These are phyloP conservation scores for Neofusicoccum parvum DNA, from an alignment of 2,329 filamentous ascomycete genomes.

Conservation along the genomic window DNA sequence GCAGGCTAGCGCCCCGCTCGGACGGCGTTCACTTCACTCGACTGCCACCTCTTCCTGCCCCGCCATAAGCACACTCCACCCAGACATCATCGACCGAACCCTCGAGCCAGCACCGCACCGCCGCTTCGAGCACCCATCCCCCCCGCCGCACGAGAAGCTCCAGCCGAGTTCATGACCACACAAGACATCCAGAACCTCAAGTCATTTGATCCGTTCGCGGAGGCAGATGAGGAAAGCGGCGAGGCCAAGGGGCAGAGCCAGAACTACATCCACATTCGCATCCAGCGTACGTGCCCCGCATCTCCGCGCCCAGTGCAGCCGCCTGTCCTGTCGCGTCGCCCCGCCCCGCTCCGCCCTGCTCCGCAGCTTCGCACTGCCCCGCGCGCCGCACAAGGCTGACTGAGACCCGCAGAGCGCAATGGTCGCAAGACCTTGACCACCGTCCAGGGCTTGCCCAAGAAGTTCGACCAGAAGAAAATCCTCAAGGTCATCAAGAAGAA, in stretches of 20 bases:
- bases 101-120: neutral
- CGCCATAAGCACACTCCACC: constrained; percentile 1
- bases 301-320: neutral
- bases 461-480: constrained; percentile 99
- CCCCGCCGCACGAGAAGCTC: neutral
- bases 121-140: neutral
- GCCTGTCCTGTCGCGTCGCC: neutral
- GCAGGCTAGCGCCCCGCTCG: too few species aligned
- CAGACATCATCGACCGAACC: neutral
- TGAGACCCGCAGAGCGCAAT: constrained; percentile 82
- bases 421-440: constrained; percentile 99
- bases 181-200: constrained; percentile 40
- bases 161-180: constrained; percentile 21
- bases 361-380: neutral
- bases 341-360: constrained; percentile 4
- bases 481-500: constrained; percentile 99
- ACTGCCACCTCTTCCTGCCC: constrained; percentile 6
- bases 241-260: constrained; percentile 85
- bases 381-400: constrained; percentile 43
- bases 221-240: constrained; percentile 99
- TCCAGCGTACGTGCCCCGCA: constrained; percentile 76
- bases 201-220: constrained; percentile 90
- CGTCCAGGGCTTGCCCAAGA: constrained; percentile 97
- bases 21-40: too few species aligned
- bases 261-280: constrained; percentile 99